phyloP scores from a whole-genome alignment of 1,139 yeast species.

The Scheffersomyces illinoinensis region DNA sequence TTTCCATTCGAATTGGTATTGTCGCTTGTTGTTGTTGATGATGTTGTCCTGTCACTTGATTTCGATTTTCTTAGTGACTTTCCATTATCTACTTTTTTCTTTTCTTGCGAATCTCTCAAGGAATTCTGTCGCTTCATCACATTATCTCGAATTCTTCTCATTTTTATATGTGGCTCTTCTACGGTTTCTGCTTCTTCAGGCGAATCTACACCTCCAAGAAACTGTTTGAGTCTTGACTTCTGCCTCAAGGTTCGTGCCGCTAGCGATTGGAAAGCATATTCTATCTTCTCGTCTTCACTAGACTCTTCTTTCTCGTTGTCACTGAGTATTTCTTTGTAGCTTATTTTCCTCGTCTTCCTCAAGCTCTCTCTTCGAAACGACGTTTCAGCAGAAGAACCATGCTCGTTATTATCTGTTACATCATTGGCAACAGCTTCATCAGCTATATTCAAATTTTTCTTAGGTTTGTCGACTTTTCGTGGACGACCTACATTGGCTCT shows the following conservation, averaged over 20 bases:
- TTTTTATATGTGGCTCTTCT: slow-evolving; percentile 7
- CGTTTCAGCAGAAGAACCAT: not conserved
- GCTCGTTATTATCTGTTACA: not conserved
- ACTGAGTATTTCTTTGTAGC: slow-evolving; percentile 11
- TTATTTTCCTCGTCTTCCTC: not conserved
- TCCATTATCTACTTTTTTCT: slow-evolving; percentile 13
- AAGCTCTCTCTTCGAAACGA: not conserved
- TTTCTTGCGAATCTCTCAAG: slow-evolving; percentile 5
- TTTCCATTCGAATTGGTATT: not conserved
- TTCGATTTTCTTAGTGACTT: slow-evolving; percentile 11
- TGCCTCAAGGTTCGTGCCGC: not conserved
- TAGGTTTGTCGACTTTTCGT: slow-evolving; percentile 4
- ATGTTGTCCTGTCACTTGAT: slow-evolving; percentile 15
- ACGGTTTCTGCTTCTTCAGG: not conserved
- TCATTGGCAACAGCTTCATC: not conserved
- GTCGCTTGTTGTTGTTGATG: not conserved
- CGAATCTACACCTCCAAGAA: not conserved
- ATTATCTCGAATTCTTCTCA: slow-evolving; percentile 5
- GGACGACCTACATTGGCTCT: slow-evolving; percentile 5
- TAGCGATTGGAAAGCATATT: slow-evolving; percentile 2
- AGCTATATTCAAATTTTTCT: not conserved
- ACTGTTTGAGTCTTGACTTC: not conserved
- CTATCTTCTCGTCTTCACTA: slow-evolving; percentile 9
- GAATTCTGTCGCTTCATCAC: slow-evolving; percentile 5
- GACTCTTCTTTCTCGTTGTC: slow-evolving; percentile 8